phyloP scores from a whole-genome alignment of 345 rosid genomes.

The Viola odorata region DNA sequence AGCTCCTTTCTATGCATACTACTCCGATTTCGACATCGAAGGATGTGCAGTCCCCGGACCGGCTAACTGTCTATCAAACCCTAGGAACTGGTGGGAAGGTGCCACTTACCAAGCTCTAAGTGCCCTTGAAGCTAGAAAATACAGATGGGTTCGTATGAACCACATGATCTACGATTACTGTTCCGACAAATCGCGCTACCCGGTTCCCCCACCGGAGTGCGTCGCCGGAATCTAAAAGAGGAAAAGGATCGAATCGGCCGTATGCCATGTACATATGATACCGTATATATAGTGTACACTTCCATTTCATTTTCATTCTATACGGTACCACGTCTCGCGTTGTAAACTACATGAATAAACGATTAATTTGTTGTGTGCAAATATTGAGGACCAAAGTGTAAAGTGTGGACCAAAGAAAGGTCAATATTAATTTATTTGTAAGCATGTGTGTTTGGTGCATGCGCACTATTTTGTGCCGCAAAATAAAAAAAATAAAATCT shows the following conservation, averaged over 20 bases:
- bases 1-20: slow-evolving; percentile 79
- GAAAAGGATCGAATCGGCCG: neutral
- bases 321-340: too few species aligned
- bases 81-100: slow-evolving; percentile 82
- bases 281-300: neutral
- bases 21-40: slow-evolving; percentile 84
- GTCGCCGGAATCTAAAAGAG: slow-evolving; percentile 45
- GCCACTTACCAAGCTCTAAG: slow-evolving; percentile 50
- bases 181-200: slow-evolving; percentile 67
- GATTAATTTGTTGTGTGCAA: neutral
- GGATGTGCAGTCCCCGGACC: slow-evolving; percentile 89
- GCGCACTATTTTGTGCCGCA: neutral
- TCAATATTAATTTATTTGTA: too few species aligned
- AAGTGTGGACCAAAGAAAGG: neutral
- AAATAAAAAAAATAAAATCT: too few species aligned
- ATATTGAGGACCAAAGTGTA: neutral
- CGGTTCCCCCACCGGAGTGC: slow-evolving; percentile 77
- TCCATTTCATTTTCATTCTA: neutral
- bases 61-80: slow-evolving; percentile 48
- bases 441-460: neutral
- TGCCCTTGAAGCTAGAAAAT: slow-evolving; percentile 65
- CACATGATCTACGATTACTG: slow-evolving; percentile 96
- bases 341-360: slow-evolving; percentile 1
- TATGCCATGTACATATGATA: slow-evolving; percentile 1
- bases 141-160: slow-evolving; percentile 87